Base-by-base conservation (phyloP, 306 rosid species). In the Vigna radiata region DNA sequence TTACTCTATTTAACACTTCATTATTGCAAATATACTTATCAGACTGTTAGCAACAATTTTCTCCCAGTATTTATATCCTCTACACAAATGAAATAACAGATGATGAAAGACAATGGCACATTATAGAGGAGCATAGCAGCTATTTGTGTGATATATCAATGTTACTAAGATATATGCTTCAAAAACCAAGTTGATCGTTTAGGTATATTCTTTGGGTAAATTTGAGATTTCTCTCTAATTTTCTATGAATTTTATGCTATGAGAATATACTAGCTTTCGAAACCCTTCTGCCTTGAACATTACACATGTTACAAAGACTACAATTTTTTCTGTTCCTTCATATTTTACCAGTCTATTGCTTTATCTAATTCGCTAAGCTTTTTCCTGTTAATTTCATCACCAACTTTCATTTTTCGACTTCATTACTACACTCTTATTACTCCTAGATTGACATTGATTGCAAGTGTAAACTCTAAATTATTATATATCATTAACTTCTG, bases 41-140 rank as follows among this genome's bases (percentile, higher is more conserved):
- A 60, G 54, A 59, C 15, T 47, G 21, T 25, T 60, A n/a, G 47
- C 14, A 18, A 50, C 9, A 3, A 8, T 39, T 58, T 56, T 39
- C 36, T 12, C 18, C 47, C n/a, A 25, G 41, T n/a, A 47, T 48
- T 41, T 73, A 18, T 16, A 64, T 54, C 29, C 64, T 75, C 44
- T 16, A 60, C 61, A 25, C 68, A 84, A 61, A 83, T 33, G 50
- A 31, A 65, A 12, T n/a, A 63, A 43, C 11, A 7, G 31, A 58
- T 12, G 37, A 25, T 58, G 12, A 13, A 21, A 21, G 16, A n/a
- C 12, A 17, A 52, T 17, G 4, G 1, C 16, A n/a, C 8, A 6
- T 37, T 12, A 25, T 12, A 5, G 9, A 9, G 6, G 16, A 56
- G 8, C 5, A 4, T 14, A 21, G 33, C 33, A 55, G 62, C 62